Base-by-base conservation (phyloP, 78 protist genomes). In the Polysphondylium violaceum region DNA sequence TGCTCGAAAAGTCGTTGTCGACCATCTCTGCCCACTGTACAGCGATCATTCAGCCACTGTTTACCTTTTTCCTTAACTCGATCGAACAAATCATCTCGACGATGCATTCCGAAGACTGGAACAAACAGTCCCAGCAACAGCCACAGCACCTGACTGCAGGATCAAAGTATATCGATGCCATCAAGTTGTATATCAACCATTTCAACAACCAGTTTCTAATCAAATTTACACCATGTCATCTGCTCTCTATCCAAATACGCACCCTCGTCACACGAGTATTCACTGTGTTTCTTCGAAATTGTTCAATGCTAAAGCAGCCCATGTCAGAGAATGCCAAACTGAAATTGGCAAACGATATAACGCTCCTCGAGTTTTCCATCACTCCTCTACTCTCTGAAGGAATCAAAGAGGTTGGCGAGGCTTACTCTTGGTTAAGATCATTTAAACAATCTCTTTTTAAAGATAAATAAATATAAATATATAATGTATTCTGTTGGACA, bases 321-420 rank as follows among this genome's bases (percentile, higher is more conserved):
- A 55, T 81, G 29, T 58, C 69, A 21, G 90, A 81, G 27, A 81
- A 69, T 40, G 90, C 79, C 16, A 81, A 51, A 43, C 43, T 81
- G 29, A 44, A 61, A 58, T 31, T 81, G 51, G 90, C 64, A 6
- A 81, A 81, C 19, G 90, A 81, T 36, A 16, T 81, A 4, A 69
- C 78, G 2, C 78, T 53, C 25, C 41, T 81, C 8, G 90, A 81
- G 21, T 36, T 81, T 19, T 55, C 78, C 2, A 58, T 81, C 1
- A 69, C 90, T 25, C 79, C 90, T 40, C 29, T 81, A 33, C 17
- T 81, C 2, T 56, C 61, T 21, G 90, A 72, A 53, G 90, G 90
- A 31, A 41, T 81, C 2, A 81, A 69, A 81, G 90, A 81, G 23
- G 65, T 81, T 19, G 71, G 76, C 2, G 61, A 41, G 17, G 8